A percentile compares a stretch with the other conserved stretches of the same genome.
Evolutionary conservation across 805 yeast genomes (phyloP).

Genomic region (Candida methanosorbosa): DNA sequence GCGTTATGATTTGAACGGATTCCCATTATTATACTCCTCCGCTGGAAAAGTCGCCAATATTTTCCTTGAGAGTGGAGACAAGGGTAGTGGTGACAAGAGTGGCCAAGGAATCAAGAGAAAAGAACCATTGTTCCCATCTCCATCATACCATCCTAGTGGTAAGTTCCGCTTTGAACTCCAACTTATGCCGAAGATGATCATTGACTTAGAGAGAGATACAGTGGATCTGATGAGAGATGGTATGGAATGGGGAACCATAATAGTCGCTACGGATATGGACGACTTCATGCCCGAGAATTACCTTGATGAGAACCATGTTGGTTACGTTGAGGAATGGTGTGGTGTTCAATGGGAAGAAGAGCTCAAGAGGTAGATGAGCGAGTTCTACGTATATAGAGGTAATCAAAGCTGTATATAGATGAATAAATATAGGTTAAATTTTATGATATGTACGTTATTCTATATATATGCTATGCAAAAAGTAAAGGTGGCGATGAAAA

Average conservation of each 20-base stretch:
- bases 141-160: slow-evolving; percentile 53
- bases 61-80: slow-evolving; percentile 16
- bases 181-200: slow-evolving; percentile 87
- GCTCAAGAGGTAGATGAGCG: slow-evolving; percentile 29
- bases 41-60: slow-evolving; percentile 45
- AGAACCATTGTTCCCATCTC: slow-evolving; percentile 39
- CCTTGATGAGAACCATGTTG: slow-evolving; percentile 62
- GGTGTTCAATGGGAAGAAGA: slow-evolving; percentile 20
- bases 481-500: no score
- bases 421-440: background rate
- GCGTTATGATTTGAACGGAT: slow-evolving; percentile 74
- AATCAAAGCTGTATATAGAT: background rate
- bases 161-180: slow-evolving; percentile 73
- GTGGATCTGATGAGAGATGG: slow-evolving; percentile 48
- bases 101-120: slow-evolving; percentile 17
- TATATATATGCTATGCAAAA: slow-evolving; percentile 3
- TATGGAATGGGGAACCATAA: slow-evolving; percentile 96
- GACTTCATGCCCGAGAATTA: slow-evolving; percentile 8
- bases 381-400: background rate
- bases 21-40: slow-evolving; percentile 66
- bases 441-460: background rate
- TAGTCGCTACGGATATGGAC: slow-evolving; percentile 57
- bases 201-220: slow-evolving; percentile 58
- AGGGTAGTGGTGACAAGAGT: slow-evolving; percentile 5
- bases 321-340: slow-evolving; percentile 25